Evolutionary conservation across 345 rosid genomes (phyloP), one percentile per base, ranked within the genome.

Genomic region (Populus ilicifolia): DNA sequence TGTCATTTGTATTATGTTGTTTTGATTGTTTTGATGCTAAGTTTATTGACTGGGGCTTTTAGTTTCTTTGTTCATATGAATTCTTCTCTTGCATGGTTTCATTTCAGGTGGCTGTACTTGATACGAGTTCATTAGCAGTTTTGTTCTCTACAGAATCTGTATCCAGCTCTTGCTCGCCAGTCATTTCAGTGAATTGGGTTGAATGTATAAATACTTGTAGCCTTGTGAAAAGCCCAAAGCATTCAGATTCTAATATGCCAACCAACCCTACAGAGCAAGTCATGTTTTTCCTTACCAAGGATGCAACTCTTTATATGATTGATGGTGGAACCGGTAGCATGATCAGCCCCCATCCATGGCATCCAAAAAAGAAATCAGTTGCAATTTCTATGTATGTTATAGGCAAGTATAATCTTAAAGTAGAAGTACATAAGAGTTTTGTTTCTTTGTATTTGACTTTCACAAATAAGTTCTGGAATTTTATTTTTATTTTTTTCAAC

Each of bases 331-430:
- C 38, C 69, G 78, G 84, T 41, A 38, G 78, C 13, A 68, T 23
- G 67, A 69, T 81, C 62, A 73, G 50, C 63, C 67, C 77, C 25
- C 39, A n/a, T 41, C 68, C 72, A 54, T 80, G 78, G 78, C 71
- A 23, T 46, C 78, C 59, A 29, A 77, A 77, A 71, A 81, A 69
- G 71, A 77, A 77, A 73, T 69, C 75, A 66, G 65, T 46, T 48
- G 84, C 80, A 33, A 59, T 81, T 73, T 81, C 84, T 46, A 73
- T 81, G 84, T 63, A 63, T 39, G 71, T 81, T 33, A 66, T 81
- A 77, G 84, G 84, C 77, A 81, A 77, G 78, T 81, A 77, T 75
- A 36, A 38, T 75, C 59, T 75, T 67, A 8, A 77, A 70, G 70
- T 18, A 14, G 50, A 38, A 41, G 29, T 8, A 29, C 48, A 30